These are phyloP conservation scores for Trichoderma breve DNA, from an alignment of 2,329 filamentous ascomycete genomes.

Conservation along the genomic window DNA sequence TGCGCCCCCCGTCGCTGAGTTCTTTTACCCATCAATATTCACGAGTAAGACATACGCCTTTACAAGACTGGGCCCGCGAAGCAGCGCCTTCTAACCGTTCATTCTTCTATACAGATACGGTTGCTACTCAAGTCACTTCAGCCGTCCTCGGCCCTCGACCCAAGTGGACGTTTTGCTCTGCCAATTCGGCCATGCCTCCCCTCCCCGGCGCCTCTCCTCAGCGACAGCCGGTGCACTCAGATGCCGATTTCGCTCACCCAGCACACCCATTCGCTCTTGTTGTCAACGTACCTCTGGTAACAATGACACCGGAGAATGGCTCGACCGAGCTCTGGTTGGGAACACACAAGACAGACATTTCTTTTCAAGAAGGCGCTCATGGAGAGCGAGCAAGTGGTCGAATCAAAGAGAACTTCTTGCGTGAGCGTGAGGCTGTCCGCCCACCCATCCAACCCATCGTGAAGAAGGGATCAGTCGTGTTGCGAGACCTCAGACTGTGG, in stretches of 20 bases:
- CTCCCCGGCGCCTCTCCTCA: conserved; percentile 39
- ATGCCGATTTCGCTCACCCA: conserved; percentile 58
- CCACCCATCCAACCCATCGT: conserved; percentile 51
- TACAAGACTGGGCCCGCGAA: neutral
- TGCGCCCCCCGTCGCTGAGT: conserved; percentile 49
- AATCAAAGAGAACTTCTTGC: conserved; percentile 44
- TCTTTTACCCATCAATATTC: conserved; percentile 51
- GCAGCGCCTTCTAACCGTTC: neutral
- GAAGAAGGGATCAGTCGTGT: conserved; percentile 53
- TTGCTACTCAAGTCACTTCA: conserved; percentile 56
- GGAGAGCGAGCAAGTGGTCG: conserved; percentile 52
- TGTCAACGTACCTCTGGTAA: conserved; percentile 52
- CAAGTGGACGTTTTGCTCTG: conserved; percentile 57
- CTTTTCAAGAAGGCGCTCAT: conserved; percentile 48
- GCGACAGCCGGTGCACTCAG: conserved; percentile 57
- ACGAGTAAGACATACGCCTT: conserved; percentile 42
- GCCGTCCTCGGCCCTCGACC: conserved; percentile 54
- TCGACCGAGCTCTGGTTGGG: conserved; percentile 60
- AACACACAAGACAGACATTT: conserved; percentile 43
- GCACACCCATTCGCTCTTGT: conserved; percentile 54
- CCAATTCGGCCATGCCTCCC: conserved; percentile 56
- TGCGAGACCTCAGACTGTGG: conserved; percentile 62
- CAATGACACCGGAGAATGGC: conserved; percentile 51
- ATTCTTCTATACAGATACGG: conserved; percentile 40
- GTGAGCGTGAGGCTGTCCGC: conserved; percentile 35